Base-by-base conservation (phyloP, 1,284 basidiomycete species). In the Malassezia cuniculi region DNA sequence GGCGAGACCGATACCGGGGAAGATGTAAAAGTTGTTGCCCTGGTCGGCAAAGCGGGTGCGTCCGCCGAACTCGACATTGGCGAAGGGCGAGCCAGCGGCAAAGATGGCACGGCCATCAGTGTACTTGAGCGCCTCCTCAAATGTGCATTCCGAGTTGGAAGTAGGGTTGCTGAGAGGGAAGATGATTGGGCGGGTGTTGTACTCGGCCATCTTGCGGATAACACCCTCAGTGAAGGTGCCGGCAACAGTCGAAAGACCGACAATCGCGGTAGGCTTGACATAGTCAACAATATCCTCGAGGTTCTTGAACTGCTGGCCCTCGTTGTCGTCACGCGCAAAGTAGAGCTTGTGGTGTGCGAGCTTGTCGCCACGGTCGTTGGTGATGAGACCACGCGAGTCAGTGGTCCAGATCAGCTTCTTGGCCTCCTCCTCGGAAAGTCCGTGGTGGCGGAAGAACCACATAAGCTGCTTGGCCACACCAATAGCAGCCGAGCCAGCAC, bases 91-190 rank as follows among this genome's bases (percentile, higher is more conserved):
- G 2, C 87, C 89, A 25, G 79, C 81, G 1, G 89, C 87, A 65
- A 90, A 94, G 45, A 94, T 75, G 18, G 83, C 72, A 4, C 50
- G 35, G 12, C 61, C 61, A 1, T 68, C 81, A 29, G 69, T 80
- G 70, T 81, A 78, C 39, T 76, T 71, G 41, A 93, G 76, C 1
- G 86, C 85, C 52, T 89, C 82, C 43, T 80, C 72, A 68, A 86
- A 93, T 21, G 71, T 69, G 54, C 69, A 70, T 55, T 81, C 80
- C 61, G 81, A 82, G 30, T 86, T 77, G 33, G 76, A 74, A 32
- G 84, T 80, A 20, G 89, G 89, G 71, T 94, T 95, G 24, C 83
- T 86, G n/a, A 94, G 78, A 33, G 89, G 85, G 75, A 94, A 93
- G 68, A 94, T 79, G 72, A 93, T 89, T 18, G 89, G 87, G 16